Percentiles rank a stretch among this genome's conserved stretches.
These are phyloP conservation scores for Aspergillus sp. DNA, from an alignment of 2,329 filamentous ascomycete species.

Conservation along the genomic window DNA sequence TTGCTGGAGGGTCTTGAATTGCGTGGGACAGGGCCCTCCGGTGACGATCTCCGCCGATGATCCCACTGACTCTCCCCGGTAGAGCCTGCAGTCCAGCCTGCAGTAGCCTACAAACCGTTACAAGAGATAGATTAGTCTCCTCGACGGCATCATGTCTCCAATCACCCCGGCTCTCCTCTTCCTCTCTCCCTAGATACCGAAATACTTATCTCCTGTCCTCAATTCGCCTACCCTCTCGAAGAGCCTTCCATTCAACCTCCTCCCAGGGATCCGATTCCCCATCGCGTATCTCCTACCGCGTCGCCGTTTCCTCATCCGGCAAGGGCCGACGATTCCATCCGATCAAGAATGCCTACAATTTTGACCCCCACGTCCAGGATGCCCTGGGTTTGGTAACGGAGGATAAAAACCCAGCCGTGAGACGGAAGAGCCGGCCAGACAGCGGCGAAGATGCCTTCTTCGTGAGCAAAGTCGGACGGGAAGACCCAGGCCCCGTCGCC, in stretches of 20 bases:
- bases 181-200: conserved; percentile 2
- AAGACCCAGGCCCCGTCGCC: conserved; percentile 58
- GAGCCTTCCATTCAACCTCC: conserved; percentile 25
- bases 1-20: conserved; percentile 15
- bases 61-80: conserved; percentile 22
- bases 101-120: conserved; percentile 26
- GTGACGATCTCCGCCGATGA: conserved; percentile 25
- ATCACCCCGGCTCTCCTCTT: too few relatives aligned
- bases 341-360: conserved; percentile 66
- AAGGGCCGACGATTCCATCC: conserved; percentile 67
- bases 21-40: conserved; percentile 10
- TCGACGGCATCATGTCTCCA: conserved; percentile 2
- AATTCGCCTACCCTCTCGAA: conserved; percentile 2
- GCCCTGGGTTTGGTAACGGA: conserved; percentile 31
- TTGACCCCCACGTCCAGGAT: conserved; percentile 50
- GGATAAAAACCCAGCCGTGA: conserved; percentile 46
- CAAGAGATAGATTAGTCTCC: conserved; percentile 15
- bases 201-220: too few relatives aligned
- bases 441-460: conserved; percentile 98
- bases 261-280: conserved; percentile 20
- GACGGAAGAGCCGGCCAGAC: conserved; percentile 61
- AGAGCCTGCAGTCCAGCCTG: conserved; percentile 30
- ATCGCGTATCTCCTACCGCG: conserved; percentile 57
- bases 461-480: conserved; percentile 71
- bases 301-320: conserved; percentile 70